A percentile compares a stretch with the other conserved stretches of the same genome.
Conservation (phyloP, 2,329 filamentous ascomycete genomes). For the Cladosporium velox region DNA sequence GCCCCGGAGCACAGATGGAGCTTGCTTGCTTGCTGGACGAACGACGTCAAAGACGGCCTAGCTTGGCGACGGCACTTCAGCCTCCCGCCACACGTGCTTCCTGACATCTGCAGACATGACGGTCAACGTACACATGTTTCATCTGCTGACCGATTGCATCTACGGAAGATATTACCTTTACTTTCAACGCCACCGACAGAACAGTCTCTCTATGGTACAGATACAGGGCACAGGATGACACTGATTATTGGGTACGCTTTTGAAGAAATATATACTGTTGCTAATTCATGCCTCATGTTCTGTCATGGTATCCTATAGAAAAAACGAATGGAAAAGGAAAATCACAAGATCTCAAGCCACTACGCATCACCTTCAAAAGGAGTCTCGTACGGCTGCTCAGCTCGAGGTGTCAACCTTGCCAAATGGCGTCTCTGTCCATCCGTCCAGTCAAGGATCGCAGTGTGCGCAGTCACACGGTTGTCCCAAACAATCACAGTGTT, state of each 20-base stretch:
- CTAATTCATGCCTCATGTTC: slow-evolving; percentile 11
- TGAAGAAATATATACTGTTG: background rate
- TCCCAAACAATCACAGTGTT: slow-evolving; percentile 87
- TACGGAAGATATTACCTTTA: background rate
- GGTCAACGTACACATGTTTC: background rate
- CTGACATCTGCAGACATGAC: background rate
- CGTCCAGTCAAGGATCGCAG: slow-evolving; percentile 79
- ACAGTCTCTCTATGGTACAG: background rate
- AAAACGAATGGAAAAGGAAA: background rate
- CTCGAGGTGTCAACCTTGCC: slow-evolving; percentile 80
- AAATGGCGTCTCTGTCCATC: slow-evolving; percentile 76
- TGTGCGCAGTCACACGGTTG: slow-evolving; percentile 77
- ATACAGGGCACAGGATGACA: background rate
- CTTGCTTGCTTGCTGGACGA: background rate
- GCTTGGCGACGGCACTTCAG: background rate
- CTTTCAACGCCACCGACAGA: background rate
- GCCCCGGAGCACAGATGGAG: slow-evolving; percentile 2
- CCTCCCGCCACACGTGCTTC: slow-evolving; percentile 1
- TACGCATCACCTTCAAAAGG: slow-evolving; percentile 40
- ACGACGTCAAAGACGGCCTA: slow-evolving; percentile 2
- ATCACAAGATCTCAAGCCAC: background rate
- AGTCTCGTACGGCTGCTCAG: slow-evolving; percentile 74
- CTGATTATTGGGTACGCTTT: background rate
- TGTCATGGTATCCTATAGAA: slow-evolving; percentile 2
- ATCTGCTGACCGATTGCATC: background rate